Percentiles rank a stretch among this genome's conserved stretches.
phyloP scores from a whole-genome alignment of 352 stramenopile genomes.

The Pythium graminicola region DNA sequence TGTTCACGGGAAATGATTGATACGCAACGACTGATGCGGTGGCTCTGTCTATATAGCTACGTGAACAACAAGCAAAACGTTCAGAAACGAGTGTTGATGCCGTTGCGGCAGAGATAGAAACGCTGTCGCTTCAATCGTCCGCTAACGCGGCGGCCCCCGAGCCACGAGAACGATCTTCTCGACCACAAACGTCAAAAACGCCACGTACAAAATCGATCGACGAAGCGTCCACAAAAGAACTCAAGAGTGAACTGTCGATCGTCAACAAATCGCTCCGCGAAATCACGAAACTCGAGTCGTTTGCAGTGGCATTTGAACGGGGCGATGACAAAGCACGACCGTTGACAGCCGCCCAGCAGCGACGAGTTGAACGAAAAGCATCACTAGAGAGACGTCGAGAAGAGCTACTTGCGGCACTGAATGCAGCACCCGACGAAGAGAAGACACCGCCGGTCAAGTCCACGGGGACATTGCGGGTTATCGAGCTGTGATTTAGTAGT shows the following conservation, averaged over 20 bases:
- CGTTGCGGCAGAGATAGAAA: constrained; percentile 20
- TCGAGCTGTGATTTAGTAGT: no score
- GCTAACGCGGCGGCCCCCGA: not conserved
- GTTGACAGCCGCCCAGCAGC: constrained; percentile 18
- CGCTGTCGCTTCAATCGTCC: constrained; percentile 25
- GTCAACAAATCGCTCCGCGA: constrained; percentile 44
- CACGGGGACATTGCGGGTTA: no score
- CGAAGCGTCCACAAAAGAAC: not conserved
- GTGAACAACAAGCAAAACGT: constrained; percentile 8
- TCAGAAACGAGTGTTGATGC: not conserved
- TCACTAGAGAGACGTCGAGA: constrained; percentile 21
- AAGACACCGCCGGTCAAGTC: no score
- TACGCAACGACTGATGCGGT: no score
- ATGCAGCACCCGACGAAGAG: not conserved
- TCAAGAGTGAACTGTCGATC: constrained; percentile 46
- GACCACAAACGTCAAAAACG: not conserved
- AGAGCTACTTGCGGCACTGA: constrained; percentile 10
- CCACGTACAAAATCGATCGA: not conserved
- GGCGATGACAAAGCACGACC: constrained; percentile 7
- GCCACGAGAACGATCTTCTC: not conserved
- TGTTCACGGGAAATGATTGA: no score
- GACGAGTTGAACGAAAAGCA: constrained; percentile 16
- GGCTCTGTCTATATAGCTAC: not conserved
- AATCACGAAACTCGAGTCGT: constrained; percentile 28
- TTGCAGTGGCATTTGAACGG: constrained; percentile 8